Percentiles rank a stretch among this genome's conserved stretches.
Conservation (phyloP, 768 basidiomycete species). For the Podaxis carcinomalis region DNA sequence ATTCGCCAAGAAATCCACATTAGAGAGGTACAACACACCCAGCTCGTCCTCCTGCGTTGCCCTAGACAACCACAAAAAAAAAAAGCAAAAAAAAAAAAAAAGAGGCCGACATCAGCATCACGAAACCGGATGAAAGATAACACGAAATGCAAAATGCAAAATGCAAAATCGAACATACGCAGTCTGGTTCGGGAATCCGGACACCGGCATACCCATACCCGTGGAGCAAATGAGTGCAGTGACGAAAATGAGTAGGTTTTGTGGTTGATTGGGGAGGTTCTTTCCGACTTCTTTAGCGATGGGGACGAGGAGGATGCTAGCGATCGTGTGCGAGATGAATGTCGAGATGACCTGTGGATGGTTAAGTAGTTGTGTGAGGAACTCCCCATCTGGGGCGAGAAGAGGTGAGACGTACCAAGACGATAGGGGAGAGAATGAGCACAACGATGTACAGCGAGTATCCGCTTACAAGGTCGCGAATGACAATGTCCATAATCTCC, state of each 20-base stretch:
- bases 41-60: slow-evolving; percentile 94
- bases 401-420: slow-evolving; percentile 49
- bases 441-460: slow-evolving; percentile 67
- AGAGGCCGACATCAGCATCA: slow-evolving; percentile 14
- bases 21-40: slow-evolving; percentile 80
- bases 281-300: slow-evolving; percentile 88
- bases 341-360: slow-evolving; percentile 73
- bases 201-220: slow-evolving; percentile 98
- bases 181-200: slow-evolving; percentile 98
- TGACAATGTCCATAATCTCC: slow-evolving; percentile 63
- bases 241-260: slow-evolving; percentile 86
- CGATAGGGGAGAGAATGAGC: slow-evolving; percentile 61
- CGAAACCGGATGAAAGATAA: slow-evolving; percentile 3
- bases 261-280: slow-evolving; percentile 65
- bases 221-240: slow-evolving; percentile 90
- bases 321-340: slow-evolving; percentile 97
- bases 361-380: slow-evolving; percentile 22
- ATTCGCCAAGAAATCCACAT: slow-evolving; percentile 89
- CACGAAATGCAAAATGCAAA: slow-evolving; percentile 9
- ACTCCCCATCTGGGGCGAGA: background rate
- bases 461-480: slow-evolving; percentile 57
- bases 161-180: slow-evolving; percentile 54
- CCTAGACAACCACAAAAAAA: slow-evolving; percentile 29
- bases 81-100: slow-evolving; percentile 9
- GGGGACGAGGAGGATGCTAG: slow-evolving; percentile 93